phyloP scores from a whole-genome alignment of 164 flowering plant genomes.

The Euptelea pleiosperma region DNA sequence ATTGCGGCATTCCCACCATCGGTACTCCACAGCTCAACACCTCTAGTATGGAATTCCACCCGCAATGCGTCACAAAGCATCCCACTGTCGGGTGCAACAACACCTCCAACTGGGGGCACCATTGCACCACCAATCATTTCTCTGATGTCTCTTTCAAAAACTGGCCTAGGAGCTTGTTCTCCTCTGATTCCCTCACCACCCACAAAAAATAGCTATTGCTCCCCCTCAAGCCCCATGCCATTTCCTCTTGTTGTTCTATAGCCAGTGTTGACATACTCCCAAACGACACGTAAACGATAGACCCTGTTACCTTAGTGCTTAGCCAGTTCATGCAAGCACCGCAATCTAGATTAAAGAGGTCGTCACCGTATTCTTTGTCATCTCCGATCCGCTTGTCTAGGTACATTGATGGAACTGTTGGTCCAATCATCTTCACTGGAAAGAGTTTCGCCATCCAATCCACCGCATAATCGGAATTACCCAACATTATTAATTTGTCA shows the following conservation, averaged over 20 bases:
- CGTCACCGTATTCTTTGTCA: slow-evolving; percentile 27
- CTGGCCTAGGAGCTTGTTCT: slow-evolving; percentile 21
- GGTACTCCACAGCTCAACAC: no score
- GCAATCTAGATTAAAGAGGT: slow-evolving; percentile 15
- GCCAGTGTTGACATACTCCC: slow-evolving; percentile 24
- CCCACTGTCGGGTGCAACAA: slow-evolving; percentile 18
- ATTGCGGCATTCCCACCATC: no score
- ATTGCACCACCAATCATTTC: slow-evolving; percentile 20
- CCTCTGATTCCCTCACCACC: slow-evolving; percentile 29
- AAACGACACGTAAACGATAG: slow-evolving; percentile 34
- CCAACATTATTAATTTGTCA: no score
- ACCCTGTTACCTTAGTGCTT: slow-evolving; percentile 9
- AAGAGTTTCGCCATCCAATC: slow-evolving; percentile 8
- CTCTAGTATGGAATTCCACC: slow-evolving; percentile 23
- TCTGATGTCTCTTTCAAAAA: slow-evolving; percentile 9
- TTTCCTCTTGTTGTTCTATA: slow-evolving; percentile 27
- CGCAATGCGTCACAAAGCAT: slow-evolving; percentile 29
- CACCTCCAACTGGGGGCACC: slow-evolving; percentile 27
- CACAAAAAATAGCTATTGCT: slow-evolving; percentile 26
- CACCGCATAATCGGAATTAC: slow-evolving; percentile 11
- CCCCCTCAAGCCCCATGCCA: slow-evolving; percentile 20
- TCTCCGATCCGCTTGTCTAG: slow-evolving; percentile 18
- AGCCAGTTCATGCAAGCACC: slow-evolving; percentile 31
- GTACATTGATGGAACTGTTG: slow-evolving; percentile 35
- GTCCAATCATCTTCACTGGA: slow-evolving; percentile 30